Percentiles rank a stretch among this genome's conserved stretches.
Conservation (phyloP, 2,329 filamentous ascomycete genomes). For the Periconia digitata region DNA sequence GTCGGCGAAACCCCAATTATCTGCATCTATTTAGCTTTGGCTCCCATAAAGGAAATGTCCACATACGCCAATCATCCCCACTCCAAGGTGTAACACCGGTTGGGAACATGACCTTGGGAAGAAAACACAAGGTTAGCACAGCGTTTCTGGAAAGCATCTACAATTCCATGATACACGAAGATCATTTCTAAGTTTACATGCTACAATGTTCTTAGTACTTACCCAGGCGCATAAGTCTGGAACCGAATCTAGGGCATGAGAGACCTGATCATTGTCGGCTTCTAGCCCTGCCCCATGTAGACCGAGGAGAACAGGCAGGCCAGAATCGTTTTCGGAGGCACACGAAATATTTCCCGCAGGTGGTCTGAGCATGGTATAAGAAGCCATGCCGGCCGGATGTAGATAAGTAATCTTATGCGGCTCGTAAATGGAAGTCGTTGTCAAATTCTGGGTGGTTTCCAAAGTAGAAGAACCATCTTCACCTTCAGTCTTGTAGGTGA, state of each 20-base stretch:
- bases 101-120: neutral
- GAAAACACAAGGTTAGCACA: neutral
- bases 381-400: constrained; percentile 57
- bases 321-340: constrained; percentile 13
- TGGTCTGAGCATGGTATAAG: constrained; percentile 60
- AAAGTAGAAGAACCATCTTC: constrained; percentile 17
- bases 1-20: constrained; percentile 60
- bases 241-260: constrained; percentile 52
- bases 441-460: constrained; percentile 28
- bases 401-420: constrained; percentile 58
- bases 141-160: too few species aligned
- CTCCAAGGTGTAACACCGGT: constrained; percentile 58
- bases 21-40: constrained; percentile 17
- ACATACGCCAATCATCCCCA: constrained; percentile 61
- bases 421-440: constrained; percentile 34
- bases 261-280: constrained; percentile 50
- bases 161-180: too few species aligned
- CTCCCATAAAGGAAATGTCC: neutral
- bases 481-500: constrained; percentile 27
- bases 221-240: constrained; percentile 58
- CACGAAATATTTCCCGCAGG: constrained; percentile 48
- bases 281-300: constrained; percentile 62
- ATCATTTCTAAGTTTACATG: too few species aligned
- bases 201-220: neutral
- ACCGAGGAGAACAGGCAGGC: constrained; percentile 52